Percentiles rank a stretch among this genome's conserved stretches.
These are phyloP conservation scores for Gonium pectorale DNA, from an alignment of 139 green algal species.

Conservation along the genomic window DNA sequence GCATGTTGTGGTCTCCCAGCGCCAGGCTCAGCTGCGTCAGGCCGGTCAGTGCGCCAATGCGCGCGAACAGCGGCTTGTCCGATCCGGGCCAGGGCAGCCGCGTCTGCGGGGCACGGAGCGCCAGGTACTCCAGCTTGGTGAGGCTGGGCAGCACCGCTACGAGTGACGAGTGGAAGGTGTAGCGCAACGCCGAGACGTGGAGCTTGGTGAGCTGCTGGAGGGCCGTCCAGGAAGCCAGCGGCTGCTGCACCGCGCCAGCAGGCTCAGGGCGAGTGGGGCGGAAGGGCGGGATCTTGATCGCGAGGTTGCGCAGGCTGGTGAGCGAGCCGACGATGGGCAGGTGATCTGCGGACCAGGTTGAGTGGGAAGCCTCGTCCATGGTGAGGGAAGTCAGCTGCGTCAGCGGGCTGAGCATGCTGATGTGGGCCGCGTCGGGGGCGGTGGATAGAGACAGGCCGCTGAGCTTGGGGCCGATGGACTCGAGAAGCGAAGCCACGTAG, in stretches of 20 bases:
- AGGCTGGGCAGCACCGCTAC: slow-evolving; percentile 35
- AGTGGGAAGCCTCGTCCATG: slow-evolving; percentile 41
- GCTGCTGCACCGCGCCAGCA: not conserved
- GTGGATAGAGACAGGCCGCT: slow-evolving; percentile 27
- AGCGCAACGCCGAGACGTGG: slow-evolving; percentile 31
- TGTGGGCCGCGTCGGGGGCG: slow-evolving; percentile 24
- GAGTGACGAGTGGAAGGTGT: slow-evolving; percentile 32
- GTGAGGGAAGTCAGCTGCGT: slow-evolving; percentile 40
- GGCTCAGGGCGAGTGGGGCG: slow-evolving; percentile 9
- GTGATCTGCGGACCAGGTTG: slow-evolving; percentile 27
- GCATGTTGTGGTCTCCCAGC: slow-evolving; percentile 45
- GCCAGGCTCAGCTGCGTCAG: slow-evolving; percentile 34
- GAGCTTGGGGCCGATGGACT: not conserved
- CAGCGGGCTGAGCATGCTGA: slow-evolving; percentile 19
- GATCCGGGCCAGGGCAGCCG: slow-evolving; percentile 39
- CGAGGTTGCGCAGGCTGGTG: slow-evolving; percentile 22
- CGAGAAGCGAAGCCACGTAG: slow-evolving; percentile 21
- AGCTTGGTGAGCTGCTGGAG: slow-evolving; percentile 44
- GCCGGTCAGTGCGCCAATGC: slow-evolving; percentile 35
- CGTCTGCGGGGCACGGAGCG: slow-evolving; percentile 34
- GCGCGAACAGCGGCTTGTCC: slow-evolving; percentile 38
- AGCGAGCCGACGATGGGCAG: slow-evolving; percentile 42
- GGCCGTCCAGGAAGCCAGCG: slow-evolving; percentile 14
- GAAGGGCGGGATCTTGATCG: slow-evolving; percentile 43
- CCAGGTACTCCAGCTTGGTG: slow-evolving; percentile 41